Conservation (phyloP, 768 basidiomycete species). For the Pluteus cervinus region DNA sequence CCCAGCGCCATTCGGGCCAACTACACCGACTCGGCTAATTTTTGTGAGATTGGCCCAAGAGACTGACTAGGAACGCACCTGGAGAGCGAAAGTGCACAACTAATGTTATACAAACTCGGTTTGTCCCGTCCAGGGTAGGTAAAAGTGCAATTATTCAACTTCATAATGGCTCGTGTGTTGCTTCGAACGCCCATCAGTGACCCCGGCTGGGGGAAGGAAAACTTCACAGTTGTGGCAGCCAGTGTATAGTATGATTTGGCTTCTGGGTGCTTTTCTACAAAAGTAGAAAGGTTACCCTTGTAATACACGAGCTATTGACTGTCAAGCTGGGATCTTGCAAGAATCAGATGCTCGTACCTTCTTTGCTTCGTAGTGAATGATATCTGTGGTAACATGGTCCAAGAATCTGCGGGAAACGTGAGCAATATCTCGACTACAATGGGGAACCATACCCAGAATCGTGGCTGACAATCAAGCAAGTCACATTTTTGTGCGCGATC, state of each 20-base stretch:
- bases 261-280: conserved; percentile 87
- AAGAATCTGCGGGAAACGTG: conserved; percentile 56
- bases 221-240: conserved; percentile 88
- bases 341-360: conserved; percentile 42
- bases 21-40: conserved; percentile 79
- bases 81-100: conserved; percentile 90
- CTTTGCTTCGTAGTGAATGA: conserved; percentile 95
- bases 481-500: conserved; percentile 72
- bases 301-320: conserved; percentile 78
- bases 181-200: conserved; percentile 96
- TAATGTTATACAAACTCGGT: conserved; percentile 83
- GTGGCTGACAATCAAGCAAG: conserved; percentile 92
- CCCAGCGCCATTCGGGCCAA: conserved; percentile 93
- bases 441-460: conserved; percentile 76
- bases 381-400: conserved; percentile 93
- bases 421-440: conserved; percentile 8
- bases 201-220: conserved; percentile 93
- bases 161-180: conserved; percentile 92
- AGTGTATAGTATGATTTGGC: conserved; percentile 97
- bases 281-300: conserved; percentile 84
- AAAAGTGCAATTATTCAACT: conserved; percentile 86
- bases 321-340: conserved; percentile 7
- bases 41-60: conserved; percentile 13
- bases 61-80: conserved; percentile 42
- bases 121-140: conserved; percentile 81